Evolutionary conservation across 352 stramenopile genomes (phyloP), one percentile per base, ranked within the genome.

Genomic region (Phytophthora meadii): DNA sequence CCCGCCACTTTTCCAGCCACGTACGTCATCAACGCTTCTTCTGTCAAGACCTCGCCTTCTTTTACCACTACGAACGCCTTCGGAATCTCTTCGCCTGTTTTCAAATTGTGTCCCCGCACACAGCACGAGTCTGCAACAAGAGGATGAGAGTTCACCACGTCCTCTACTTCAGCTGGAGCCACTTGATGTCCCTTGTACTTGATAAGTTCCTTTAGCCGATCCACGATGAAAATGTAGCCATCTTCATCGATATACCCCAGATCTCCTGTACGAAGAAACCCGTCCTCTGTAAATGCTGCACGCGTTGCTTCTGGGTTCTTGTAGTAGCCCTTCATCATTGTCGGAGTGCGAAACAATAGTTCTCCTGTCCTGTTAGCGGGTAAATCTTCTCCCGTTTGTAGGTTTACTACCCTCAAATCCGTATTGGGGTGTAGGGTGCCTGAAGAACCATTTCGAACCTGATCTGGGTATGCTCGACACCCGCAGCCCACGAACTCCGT

Each of bases 201-300:
- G 74, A 98, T 98, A 12, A 98, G 70, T 68, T 98, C 93, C 76
- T 98, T 98, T 17, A 97, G 68, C 17, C 94, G 74, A 67, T 98
- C 94, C 0, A 90, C 87, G 42, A 98, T 96, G 60, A 88, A 97
- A 12, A 98, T 84, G 64, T 74, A 97, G 0, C 89, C 92, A 45
- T 98, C 87, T 25, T 95, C 80, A 62, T 98, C 92, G 58, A 98
- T 93, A 56, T 92, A 87, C 11, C 81, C 90, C 3, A 98, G 64
- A 74, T 98, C 94, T 14, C 93, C 94, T 5, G 91, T 97, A 46
- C 80, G 74, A 36, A 98, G 59, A 72, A 89, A 98, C 6, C 86
- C 88, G 32, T 89, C 81, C 39, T 82, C 45, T 22, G 74, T 90
- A 17, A 98, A 66, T 37, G 80, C 89, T 47, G 80, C 62, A 9